phyloP scores from a whole-genome alignment of 73 alveolate genomes.

The Stentor roeselii region DNA sequence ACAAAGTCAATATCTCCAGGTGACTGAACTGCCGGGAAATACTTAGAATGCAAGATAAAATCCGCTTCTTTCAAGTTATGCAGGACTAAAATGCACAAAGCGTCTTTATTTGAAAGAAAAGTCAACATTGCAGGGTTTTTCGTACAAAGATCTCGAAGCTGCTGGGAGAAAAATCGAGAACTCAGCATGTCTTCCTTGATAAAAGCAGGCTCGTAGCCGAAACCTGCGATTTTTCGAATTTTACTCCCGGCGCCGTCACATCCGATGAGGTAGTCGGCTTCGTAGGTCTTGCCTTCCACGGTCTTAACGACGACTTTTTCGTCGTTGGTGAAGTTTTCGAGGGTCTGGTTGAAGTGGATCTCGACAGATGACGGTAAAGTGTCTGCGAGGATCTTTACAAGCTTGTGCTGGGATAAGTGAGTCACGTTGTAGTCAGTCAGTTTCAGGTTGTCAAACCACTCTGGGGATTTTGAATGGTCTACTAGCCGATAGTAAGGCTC shows the following conservation, averaged over 20 bases:
- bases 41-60: conserved; percentile 11
- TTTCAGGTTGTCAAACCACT: neutral
- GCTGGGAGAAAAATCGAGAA: conserved; percentile 9
- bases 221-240: neutral
- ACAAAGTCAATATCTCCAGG: neutral
- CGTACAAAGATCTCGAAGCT: neutral
- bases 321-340: too few relatives aligned
- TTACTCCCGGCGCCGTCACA: conserved; percentile 30
- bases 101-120: conserved; percentile 20
- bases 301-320: too few relatives aligned
- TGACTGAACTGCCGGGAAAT: neutral
- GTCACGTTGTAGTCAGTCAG: neutral
- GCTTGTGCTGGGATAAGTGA: conserved; percentile 1
- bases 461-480: neutral
- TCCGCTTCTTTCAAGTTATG: conserved; percentile 17
- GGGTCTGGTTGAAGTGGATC: neutral
- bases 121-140: conserved; percentile 14
- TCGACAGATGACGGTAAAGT: neutral
- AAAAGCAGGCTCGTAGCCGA: neutral
- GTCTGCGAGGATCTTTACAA: neutral
- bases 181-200: neutral
- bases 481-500: neutral
- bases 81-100: neutral
- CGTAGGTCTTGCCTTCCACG: conserved; percentile 3
- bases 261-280: conserved; percentile 24